These are phyloP conservation scores for Mimosa pudica DNA, from an alignment of 306 rosid species.

Conservation along the genomic window DNA sequence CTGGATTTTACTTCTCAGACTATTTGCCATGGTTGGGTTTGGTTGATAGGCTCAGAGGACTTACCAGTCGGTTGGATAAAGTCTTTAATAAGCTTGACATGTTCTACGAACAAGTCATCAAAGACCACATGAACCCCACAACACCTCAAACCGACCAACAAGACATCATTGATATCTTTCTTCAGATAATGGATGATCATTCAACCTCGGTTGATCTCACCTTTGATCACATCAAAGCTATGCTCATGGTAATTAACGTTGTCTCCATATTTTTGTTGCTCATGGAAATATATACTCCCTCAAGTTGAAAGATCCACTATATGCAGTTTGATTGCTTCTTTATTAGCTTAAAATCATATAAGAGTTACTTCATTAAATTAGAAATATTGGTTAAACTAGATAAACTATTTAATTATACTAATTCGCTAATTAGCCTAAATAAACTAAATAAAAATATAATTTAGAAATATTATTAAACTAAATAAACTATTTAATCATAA, in stretches of 20 bases:
- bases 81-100: background rate
- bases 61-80: background rate
- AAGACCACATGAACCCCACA: background rate
- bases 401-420: too few species aligned
- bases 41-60: background rate
- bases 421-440: too few species aligned
- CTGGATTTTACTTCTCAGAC: constrained; percentile 44
- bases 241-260: background rate
- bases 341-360: too few species aligned
- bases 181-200: background rate
- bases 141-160: background rate
- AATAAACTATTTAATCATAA: too few species aligned
- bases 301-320: too few species aligned
- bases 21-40: background rate
- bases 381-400: too few species aligned
- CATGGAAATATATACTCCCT: background rate
- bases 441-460: too few species aligned
- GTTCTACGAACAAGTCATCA: background rate
- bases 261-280: background rate
- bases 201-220: background rate
- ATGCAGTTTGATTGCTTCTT: too few species aligned
- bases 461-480: too few species aligned
- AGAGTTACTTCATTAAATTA: too few species aligned
- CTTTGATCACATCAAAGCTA: background rate
- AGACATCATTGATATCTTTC: background rate